Percentiles rank a stretch among this genome's conserved stretches.
Evolutionary conservation across 2,329 filamentous ascomycete species (phyloP).

Genomic region (Harringtonia lauricola): DNA sequence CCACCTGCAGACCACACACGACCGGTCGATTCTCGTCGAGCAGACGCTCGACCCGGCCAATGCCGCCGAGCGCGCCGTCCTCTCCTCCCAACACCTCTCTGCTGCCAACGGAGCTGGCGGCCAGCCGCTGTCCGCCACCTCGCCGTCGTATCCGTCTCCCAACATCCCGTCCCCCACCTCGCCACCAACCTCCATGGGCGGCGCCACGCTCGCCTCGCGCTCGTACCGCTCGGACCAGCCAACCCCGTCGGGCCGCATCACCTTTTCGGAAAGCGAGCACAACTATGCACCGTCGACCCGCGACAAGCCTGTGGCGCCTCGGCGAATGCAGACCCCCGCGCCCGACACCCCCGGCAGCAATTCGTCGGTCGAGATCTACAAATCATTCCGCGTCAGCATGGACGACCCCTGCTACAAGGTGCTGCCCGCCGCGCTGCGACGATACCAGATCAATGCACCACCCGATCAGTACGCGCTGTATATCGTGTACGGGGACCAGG

Average conservation of each 20-base stretch:
- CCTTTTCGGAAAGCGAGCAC: slow-evolving; percentile 41
- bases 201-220: slow-evolving; percentile 44
- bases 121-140: slow-evolving; percentile 31
- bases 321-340: slow-evolving; percentile 49
- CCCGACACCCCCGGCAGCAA: slow-evolving; percentile 49
- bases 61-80: slow-evolving; percentile 54
- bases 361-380: slow-evolving; percentile 86
- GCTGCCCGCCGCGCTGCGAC: slow-evolving; percentile 85
- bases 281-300: slow-evolving; percentile 21
- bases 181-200: slow-evolving; percentile 42
- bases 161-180: slow-evolving; percentile 62
- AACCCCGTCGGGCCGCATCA: slow-evolving; percentile 42
- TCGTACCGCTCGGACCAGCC: slow-evolving; percentile 48
- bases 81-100: slow-evolving; percentile 58
- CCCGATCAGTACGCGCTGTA: slow-evolving; percentile 97
- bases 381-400: slow-evolving; percentile 95
- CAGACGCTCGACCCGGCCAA: slow-evolving; percentile 57
- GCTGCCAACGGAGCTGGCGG: slow-evolving; percentile 56
- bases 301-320: slow-evolving; percentile 33
- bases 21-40: slow-evolving; percentile 47
- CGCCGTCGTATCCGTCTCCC: slow-evolving; percentile 49
- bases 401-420: slow-evolving; percentile 98
- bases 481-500: slow-evolving; percentile 97
- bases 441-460: slow-evolving; percentile 96
- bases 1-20: slow-evolving; percentile 57